phyloP scores from a whole-genome alignment of 2,329 filamentous ascomycete genomes.

The Colletotrichum gloeosporioides region DNA sequence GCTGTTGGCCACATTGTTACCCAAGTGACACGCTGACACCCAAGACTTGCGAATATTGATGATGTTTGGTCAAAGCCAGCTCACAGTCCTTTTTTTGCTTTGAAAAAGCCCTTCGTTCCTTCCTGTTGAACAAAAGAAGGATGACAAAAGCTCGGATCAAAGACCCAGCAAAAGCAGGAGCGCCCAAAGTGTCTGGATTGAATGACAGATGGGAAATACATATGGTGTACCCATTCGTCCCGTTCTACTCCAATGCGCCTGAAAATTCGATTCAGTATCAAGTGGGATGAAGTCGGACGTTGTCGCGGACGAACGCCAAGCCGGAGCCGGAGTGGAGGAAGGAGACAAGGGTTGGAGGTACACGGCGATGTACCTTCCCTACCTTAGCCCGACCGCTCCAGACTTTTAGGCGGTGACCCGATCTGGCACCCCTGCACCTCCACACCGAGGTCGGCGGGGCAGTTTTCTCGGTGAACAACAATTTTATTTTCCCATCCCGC shows the following conservation, averaged over 20 bases:
- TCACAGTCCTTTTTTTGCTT: neutral
- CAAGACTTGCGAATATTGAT: neutral
- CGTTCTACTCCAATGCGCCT: neutral
- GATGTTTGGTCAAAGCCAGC: neutral
- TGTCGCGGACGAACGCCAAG: neutral
- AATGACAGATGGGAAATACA: neutral
- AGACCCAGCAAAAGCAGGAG: neutral
- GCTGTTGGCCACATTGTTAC: neutral
- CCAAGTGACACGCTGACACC: neutral
- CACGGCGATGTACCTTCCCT: neutral
- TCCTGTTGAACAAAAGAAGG: neutral
- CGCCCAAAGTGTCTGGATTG: neutral
- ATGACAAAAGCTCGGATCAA: neutral
- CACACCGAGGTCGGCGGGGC: slow-evolving; percentile 20
- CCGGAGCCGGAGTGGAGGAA: neutral
- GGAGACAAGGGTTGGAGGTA: neutral
- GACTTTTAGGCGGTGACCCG: slow-evolving; percentile 4
- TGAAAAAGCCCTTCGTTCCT: neutral
- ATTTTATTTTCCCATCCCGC: slow-evolving; percentile 20
- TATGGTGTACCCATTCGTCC: neutral
- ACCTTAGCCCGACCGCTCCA: neutral
- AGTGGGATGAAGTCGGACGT: neutral
- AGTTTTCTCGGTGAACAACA: slow-evolving; percentile 22
- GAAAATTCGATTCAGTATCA: neutral
- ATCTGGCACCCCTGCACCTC: neutral